These are phyloP conservation scores for Candida pseudofarinosa DNA, from an alignment of 805 yeast species.

Conservation along the genomic window DNA sequence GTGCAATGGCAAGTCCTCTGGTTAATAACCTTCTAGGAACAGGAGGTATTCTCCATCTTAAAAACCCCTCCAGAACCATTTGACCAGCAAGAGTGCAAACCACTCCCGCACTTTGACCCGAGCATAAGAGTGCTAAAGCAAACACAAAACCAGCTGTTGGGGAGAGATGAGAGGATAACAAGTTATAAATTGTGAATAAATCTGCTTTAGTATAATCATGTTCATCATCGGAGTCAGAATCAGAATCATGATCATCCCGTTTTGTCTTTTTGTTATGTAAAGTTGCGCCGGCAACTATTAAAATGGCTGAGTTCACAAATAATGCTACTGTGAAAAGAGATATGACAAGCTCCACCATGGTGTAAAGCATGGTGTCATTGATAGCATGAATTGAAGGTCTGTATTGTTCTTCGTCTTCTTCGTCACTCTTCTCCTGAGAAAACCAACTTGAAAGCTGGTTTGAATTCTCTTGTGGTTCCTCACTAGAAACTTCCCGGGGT, in stretches of 20 bases:
- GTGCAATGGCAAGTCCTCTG: constrained; percentile 77
- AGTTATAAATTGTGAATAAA: constrained; percentile 70
- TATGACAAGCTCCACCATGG: constrained; percentile 77
- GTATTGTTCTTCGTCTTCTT: constrained; percentile 40
- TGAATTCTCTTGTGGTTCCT: neutral
- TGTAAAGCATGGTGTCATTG: constrained; percentile 70
- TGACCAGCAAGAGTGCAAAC: constrained; percentile 94
- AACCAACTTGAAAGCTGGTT: constrained; percentile 1
- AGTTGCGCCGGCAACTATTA: constrained; percentile 90
- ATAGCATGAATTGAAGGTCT: constrained; percentile 80
- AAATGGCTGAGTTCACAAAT: constrained; percentile 87
- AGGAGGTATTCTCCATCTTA: constrained; percentile 76
- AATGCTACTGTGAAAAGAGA: constrained; percentile 84
- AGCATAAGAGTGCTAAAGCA: constrained; percentile 81
- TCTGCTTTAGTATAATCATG: constrained; percentile 62
- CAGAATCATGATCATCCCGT: constrained; percentile 12
- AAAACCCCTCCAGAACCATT: constrained; percentile 88
- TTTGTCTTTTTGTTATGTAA: constrained; percentile 40
- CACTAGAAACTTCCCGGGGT: neutral
- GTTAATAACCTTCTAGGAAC: constrained; percentile 77
- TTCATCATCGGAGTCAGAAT: constrained; percentile 18
- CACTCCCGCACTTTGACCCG: constrained; percentile 95
- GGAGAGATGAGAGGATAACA: constrained; percentile 66
- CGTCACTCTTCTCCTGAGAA: constrained; percentile 13
- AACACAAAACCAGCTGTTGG: constrained; percentile 85